Evolutionary conservation across 257 asterid genomes (phyloP).

Genomic region (Paraleonurus japonicus): DNA sequence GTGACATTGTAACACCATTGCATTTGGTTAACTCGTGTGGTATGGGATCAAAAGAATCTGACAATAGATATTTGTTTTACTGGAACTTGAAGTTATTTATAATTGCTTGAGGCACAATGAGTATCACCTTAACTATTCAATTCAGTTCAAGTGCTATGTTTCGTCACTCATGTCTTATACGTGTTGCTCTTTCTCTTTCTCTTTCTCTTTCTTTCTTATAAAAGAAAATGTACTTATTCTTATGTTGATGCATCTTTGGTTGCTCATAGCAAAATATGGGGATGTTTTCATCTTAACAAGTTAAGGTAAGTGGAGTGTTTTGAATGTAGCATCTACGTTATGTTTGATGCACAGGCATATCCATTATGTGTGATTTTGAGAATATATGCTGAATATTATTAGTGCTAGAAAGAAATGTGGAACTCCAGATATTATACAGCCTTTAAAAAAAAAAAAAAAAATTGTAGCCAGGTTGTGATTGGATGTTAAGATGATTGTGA

Average conservation of each 20-base stretch:
- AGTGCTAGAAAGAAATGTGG: not conserved
- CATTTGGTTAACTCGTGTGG: conserved; percentile 1
- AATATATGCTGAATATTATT: not conserved
- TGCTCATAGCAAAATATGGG: not conserved
- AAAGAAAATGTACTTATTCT: not conserved
- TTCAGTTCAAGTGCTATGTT: not conserved
- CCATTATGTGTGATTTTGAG: not conserved
- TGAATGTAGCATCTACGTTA: not conserved
- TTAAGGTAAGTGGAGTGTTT: not conserved
- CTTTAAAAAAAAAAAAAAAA: not conserved
- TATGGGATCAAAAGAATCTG: conserved; percentile 16
- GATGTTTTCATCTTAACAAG: not conserved
- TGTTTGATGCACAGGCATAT: not conserved
- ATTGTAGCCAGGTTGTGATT: conserved; percentile 14
- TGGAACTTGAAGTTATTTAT: not conserved
- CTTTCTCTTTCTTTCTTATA: not conserved
- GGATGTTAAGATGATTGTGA: conserved; percentile 8
- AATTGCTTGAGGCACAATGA: not conserved
- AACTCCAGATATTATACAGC: not conserved
- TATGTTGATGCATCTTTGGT: not conserved
- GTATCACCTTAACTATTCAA: not conserved
- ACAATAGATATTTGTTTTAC: conserved; percentile 1
- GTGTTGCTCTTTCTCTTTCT: not conserved
- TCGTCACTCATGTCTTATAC: not conserved
- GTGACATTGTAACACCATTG: conserved; percentile 25